Conservation (phyloP, 176 grass and related monocot species). For the Oryza coarctata region DNA sequence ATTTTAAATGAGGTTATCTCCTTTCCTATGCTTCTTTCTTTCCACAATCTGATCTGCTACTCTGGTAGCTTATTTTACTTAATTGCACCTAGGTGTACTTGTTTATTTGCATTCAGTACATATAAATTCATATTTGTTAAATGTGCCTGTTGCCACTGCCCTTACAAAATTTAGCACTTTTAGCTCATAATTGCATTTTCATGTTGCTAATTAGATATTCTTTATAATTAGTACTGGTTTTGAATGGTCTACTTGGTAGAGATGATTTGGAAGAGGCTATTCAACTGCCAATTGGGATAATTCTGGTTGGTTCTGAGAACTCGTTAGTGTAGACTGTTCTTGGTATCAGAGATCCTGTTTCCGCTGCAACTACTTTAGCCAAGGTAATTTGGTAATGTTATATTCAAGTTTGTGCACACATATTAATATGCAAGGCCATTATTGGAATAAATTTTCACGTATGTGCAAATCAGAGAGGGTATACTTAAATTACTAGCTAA, state of each 20-base stretch:
- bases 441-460: neutral
- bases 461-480: neutral
- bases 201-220: neutral
- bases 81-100: neutral
- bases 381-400: conserved; percentile 57
- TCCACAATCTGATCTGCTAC: neutral
- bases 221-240: conserved; percentile 50
- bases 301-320: conserved; percentile 93
- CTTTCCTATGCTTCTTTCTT: conserved; percentile 23
- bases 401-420: conserved; percentile 26
- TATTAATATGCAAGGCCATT: conserved; percentile 36
- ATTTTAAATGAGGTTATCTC: conserved; percentile 72
- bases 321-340: conserved; percentile 89
- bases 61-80: conserved; percentile 3
- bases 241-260: conserved; percentile 90
- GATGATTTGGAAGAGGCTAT: conserved; percentile 56
- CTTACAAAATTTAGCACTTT: neutral
- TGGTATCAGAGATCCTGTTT: conserved; percentile 85
- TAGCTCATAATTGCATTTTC: neutral
- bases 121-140: conserved; percentile 13
- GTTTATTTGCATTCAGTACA: neutral
- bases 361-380: conserved; percentile 60
- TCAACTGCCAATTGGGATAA: conserved; percentile 75
- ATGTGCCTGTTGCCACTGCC: neutral
- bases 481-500: neutral